phyloP scores from a whole-genome alignment of 331 rosid species.

The Quercus lobata region DNA sequence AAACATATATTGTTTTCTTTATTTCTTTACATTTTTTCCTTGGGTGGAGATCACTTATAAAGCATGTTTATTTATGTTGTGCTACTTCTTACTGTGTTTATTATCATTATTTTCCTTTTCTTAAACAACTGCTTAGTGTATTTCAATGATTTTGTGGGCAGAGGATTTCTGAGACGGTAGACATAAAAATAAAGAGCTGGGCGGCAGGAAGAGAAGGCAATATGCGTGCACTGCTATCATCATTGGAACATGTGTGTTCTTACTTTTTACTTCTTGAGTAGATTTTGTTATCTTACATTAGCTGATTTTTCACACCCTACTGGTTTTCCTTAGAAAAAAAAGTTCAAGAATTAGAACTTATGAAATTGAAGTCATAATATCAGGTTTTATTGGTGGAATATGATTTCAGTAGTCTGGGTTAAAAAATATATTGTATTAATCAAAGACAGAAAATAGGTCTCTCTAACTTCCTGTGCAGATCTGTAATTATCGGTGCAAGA shows the following conservation, averaged over 20 bases:
- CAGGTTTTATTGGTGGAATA: background rate
- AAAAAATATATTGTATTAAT: background rate
- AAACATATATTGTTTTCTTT: background rate
- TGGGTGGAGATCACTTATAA: background rate
- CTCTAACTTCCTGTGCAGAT: background rate
- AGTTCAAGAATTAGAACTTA: background rate
- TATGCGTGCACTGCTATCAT: slow-evolving; percentile 80
- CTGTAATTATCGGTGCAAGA: background rate
- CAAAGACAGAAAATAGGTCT: background rate
- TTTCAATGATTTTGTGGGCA: slow-evolving; percentile 35
- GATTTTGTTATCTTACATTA: background rate
- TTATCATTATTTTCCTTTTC: background rate
- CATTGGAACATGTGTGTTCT: slow-evolving; percentile 61
- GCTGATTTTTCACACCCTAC: background rate
- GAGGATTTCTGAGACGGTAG: slow-evolving; percentile 66
- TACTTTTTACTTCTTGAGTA: background rate
- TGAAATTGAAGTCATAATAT: background rate
- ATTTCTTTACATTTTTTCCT: background rate
- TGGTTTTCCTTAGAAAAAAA: background rate
- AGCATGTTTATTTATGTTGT: background rate
- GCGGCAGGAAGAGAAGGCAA: slow-evolving; percentile 92
- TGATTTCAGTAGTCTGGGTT: background rate
- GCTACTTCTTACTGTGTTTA: background rate
- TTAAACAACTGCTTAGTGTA: slow-evolving; percentile 7
- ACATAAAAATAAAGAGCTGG: slow-evolving; percentile 74